Evolutionary conservation across 2,329 filamentous ascomycete genomes (phyloP), one percentile per base, ranked within the genome.

Genomic region (Hypoxylon sp.): DNA sequence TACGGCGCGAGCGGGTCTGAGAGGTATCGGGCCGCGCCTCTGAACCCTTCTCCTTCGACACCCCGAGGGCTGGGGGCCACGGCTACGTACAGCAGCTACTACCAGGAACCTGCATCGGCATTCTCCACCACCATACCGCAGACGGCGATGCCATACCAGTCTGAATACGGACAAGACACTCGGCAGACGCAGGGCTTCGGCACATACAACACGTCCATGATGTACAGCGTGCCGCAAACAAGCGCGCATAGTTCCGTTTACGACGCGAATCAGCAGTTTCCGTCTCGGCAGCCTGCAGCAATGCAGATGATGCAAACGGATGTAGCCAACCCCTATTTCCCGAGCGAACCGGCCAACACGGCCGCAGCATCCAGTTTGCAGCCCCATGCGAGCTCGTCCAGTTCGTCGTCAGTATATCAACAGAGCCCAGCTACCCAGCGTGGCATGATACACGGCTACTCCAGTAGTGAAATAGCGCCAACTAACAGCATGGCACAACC

Each of bases 261-360:
- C 78, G 90, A 94, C 75, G 79, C 86, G 71, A 85, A 88, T 73
- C 83, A 87, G 77, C 88, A 88, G 72, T 96, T 92, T 78, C 83
- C 88, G 70, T 80, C 87, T 67, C 88, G 89, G 79, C 90, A 92
- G 72, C 84, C 88, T 77, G 86, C 89, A 81, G 85, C 84, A 60
- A 85, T 95, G 77, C 89, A 92, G 73, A 90, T 92, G 77, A 82
- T 93, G 74, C 79, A 87, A 35, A 69, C 77, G 58, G 79, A 80
- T 72, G 86, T 92, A 74, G 82, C 84, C 72, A 82, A 88, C 78
- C 88, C 89, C 71, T 97, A 95, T 80, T 93, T 92, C 76, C 77
- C 83, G 67, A 82, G 80, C 75, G 88, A 90, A 72, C 81, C 87
- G 71, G 80, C 84, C 67, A 87, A 82, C 71, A 77, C 83, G 63